A percentile compares a stretch with the other conserved stretches of the same genome.
phyloP scores from a whole-genome alignment of 2,329 filamentous ascomycete species.

The Leptosphaerulina australis region DNA sequence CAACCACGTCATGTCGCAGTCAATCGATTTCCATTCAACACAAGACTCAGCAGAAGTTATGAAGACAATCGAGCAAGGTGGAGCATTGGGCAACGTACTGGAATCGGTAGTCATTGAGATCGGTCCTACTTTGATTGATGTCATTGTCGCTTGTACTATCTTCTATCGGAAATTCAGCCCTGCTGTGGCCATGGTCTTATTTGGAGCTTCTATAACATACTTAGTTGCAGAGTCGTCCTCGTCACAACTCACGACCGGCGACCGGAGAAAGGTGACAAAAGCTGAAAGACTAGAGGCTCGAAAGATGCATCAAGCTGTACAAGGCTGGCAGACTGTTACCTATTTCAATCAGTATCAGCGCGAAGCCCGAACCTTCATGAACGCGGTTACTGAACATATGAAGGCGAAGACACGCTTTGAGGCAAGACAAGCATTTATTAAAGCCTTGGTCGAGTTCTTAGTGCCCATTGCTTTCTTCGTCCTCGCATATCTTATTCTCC shows the following conservation, averaged over 20 bases:
- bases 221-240: slow-evolving; percentile 3
- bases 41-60: slow-evolving; percentile 68
- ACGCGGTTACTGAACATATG: slow-evolving; percentile 8
- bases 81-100: slow-evolving; percentile 62
- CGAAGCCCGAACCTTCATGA: slow-evolving; percentile 1
- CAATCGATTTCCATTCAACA: slow-evolving; percentile 72
- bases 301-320: slow-evolving; percentile 21
- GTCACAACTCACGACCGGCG: slow-evolving; percentile 3
- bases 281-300: slow-evolving; percentile 9
- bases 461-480: slow-evolving; percentile 33
- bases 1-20: slow-evolving; percentile 68
- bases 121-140: slow-evolving; percentile 61
- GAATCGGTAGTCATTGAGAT: slow-evolving; percentile 62
- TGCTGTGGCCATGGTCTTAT: not conserved
- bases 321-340: slow-evolving; percentile 60
- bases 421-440: not conserved
- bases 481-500: slow-evolving; percentile 51
- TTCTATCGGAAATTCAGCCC: slow-evolving; percentile 11
- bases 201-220: slow-evolving; percentile 6
- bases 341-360: slow-evolving; percentile 51
- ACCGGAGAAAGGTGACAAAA: slow-evolving; percentile 6
- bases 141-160: slow-evolving; percentile 56
- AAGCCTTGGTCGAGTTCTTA: slow-evolving; percentile 15
- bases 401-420: slow-evolving; percentile 12
- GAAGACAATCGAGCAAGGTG: slow-evolving; percentile 64